phyloP scores from a whole-genome alignment of 495 filamentous ascomycete genomes.

The Annulohypoxylon moriforme region DNA sequence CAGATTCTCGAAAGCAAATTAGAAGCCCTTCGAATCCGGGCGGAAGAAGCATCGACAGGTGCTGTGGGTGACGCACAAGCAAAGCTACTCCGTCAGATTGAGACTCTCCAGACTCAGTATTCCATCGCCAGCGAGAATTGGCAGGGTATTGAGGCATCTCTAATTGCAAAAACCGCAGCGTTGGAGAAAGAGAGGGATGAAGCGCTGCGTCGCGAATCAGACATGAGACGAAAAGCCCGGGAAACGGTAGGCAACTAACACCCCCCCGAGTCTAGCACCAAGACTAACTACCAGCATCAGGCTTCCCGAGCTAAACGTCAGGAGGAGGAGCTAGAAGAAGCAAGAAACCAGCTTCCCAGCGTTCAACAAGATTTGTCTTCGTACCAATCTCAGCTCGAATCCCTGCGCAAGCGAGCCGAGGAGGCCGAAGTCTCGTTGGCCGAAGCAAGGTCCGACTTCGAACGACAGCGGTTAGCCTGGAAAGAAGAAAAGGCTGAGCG shows the following conservation, averaged over 20 bases:
- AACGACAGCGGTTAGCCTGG: slow-evolving; percentile 67
- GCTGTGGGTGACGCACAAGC: slow-evolving; percentile 84
- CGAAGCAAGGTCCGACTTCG: slow-evolving; percentile 58
- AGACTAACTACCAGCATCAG: slow-evolving; percentile 57
- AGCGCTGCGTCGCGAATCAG: slow-evolving; percentile 80
- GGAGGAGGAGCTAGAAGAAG: slow-evolving; percentile 85
- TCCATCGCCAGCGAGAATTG: slow-evolving; percentile 95
- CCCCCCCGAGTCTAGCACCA: neutral
- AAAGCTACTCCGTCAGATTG: slow-evolving; percentile 91
- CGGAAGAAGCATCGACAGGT: slow-evolving; percentile 91
- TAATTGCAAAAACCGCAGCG: slow-evolving; percentile 75
- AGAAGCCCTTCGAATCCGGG: slow-evolving; percentile 83
- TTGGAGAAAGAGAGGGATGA: slow-evolving; percentile 94
- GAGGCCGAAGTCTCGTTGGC: slow-evolving; percentile 72
- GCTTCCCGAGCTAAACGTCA: slow-evolving; percentile 77
- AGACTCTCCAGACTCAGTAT: slow-evolving; percentile 96
- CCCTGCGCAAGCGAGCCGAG: slow-evolving; percentile 70
- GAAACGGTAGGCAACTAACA: slow-evolving; percentile 71
- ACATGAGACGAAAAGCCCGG: slow-evolving; percentile 85
- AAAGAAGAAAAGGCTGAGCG: slow-evolving; percentile 75
- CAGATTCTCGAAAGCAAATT: slow-evolving; percentile 87
- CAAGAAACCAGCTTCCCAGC: slow-evolving; percentile 71
- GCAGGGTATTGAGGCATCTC: slow-evolving; percentile 90
- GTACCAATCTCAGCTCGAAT: slow-evolving; percentile 71
- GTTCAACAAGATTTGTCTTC: slow-evolving; percentile 66